Percentiles rank a stretch among this genome's conserved stretches.
phyloP scores from a whole-genome alignment of 257 asterid genomes.

The Solanum sejunctum region DNA sequence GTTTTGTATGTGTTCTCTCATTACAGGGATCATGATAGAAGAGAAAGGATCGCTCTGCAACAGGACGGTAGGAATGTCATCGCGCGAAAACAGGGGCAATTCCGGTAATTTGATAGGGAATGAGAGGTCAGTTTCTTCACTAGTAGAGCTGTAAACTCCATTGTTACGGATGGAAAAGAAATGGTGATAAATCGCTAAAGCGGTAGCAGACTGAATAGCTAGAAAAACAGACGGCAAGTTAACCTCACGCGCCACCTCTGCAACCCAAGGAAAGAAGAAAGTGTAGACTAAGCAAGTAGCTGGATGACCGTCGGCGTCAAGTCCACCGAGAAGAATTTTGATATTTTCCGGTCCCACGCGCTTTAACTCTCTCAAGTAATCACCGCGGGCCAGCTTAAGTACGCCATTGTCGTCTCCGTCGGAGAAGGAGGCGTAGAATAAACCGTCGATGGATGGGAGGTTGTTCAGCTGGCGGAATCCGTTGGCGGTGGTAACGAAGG shows the following conservation, averaged over 20 bases:
- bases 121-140: background rate
- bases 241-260: conserved; percentile 34
- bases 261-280: conserved; percentile 43
- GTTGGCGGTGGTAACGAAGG: conserved; percentile 29
- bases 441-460: conserved; percentile 4
- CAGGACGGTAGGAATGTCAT: conserved; percentile 48
- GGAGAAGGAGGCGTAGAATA: conserved; percentile 31
- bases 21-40: conserved; percentile 1
- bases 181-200: conserved; percentile 30
- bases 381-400: background rate
- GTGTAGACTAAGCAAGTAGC: conserved; percentile 35
- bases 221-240: conserved; percentile 41
- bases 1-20: conserved; percentile 32
- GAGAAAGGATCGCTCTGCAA: background rate
- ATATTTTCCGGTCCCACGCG: conserved; percentile 20
- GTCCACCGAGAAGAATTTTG: conserved; percentile 1
- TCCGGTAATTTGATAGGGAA: conserved; percentile 34
- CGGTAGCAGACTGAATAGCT: conserved; percentile 62
- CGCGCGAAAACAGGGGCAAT: conserved; percentile 16
- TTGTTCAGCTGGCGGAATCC: conserved; percentile 26
- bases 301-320: conserved; percentile 25
- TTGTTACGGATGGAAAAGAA: conserved; percentile 40
- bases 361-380: conserved; percentile 9
- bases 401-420: conserved; percentile 46
- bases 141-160: background rate